Base-by-base conservation (phyloP, 1,284 basidiomycete species). In the Ustilago vetiveriae region DNA sequence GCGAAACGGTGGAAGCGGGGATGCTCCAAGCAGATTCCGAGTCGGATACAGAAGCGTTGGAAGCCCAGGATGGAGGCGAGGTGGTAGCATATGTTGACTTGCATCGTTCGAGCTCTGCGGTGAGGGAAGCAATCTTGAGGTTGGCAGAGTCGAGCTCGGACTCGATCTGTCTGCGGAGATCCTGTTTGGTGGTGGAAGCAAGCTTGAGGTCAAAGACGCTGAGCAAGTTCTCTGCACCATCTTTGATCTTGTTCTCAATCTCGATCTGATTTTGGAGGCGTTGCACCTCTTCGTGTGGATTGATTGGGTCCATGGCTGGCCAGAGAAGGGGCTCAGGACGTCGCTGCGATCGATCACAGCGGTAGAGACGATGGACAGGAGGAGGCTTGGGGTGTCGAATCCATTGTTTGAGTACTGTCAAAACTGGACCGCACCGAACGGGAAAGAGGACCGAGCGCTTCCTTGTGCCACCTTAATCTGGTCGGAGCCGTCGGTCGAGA, bases 211-310 rank as follows among this genome's bases (percentile, higher is more conserved):
- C 82, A 24, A 86, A 84, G 82, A 90, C 87, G 62, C 87, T 87
- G 41, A 94, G 84, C 49, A 94, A 85, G 63, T 90, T 91, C 83
- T 92, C 90, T 1, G 92, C 92, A 16, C 92, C 92, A 82, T 92
- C 90, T 79, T 88, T 90, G 74, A 93, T 91, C 56, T 89, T 87
- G 62, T 87, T 88, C 82, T 91, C 89, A 58, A 89, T 85, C 64
- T 87, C 86, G 35, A 92, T 85, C 80, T 88, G 87, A 59, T 85
- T 86, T 41, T 86, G 86, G 30, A 93, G 85, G n/a, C 85, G 83
- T 40, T 88, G 87, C 43, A 91, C 82, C 90, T 92, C 51, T 30
- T 66, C 32, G 10, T 39, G 21, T 6, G 57, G 41, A 37, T 41
- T 55, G 44, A 58, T 48, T 17, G 52, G 21, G 2, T 49, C 39